These are phyloP conservation scores for Candida berthetii DNA, from an alignment of 805 yeast species.

Conservation along the genomic window DNA sequence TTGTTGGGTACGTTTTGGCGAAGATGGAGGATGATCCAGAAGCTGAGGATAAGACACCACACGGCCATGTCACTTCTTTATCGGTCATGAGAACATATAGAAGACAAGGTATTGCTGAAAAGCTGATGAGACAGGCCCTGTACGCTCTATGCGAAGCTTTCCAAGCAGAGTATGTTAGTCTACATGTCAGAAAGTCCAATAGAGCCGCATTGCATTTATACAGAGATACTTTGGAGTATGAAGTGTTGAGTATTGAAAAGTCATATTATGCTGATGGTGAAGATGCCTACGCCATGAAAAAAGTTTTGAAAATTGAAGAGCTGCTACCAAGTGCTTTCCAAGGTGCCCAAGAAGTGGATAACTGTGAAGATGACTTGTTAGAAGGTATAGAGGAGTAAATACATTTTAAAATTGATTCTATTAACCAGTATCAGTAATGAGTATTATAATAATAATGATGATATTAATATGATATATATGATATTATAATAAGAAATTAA, in stretches of 20 bases:
- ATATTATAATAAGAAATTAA: too few relatives aligned
- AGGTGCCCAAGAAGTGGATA: slow-evolving; percentile 44
- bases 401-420: background rate
- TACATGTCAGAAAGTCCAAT: slow-evolving; percentile 92
- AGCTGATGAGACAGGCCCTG: slow-evolving; percentile 78
- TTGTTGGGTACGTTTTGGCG: slow-evolving; percentile 94
- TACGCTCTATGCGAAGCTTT: slow-evolving; percentile 78
- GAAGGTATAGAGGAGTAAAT: slow-evolving; percentile 22
- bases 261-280: slow-evolving; percentile 97
- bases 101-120: slow-evolving; percentile 92
- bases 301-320: slow-evolving; percentile 53
- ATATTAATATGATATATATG: too few relatives aligned
- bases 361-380: slow-evolving; percentile 42
- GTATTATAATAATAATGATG: too few relatives aligned
- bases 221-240: slow-evolving; percentile 77
- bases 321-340: slow-evolving; percentile 54
- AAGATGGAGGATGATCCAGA: slow-evolving; percentile 95
- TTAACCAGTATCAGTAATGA: too few relatives aligned
- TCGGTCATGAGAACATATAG: slow-evolving; percentile 95
- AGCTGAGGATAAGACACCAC: slow-evolving; percentile 61
- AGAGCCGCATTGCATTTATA: slow-evolving; percentile 91
- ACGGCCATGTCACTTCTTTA: slow-evolving; percentile 91
- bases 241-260: slow-evolving; percentile 74
- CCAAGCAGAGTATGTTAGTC: slow-evolving; percentile 74
- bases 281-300: slow-evolving; percentile 94